A percentile compares a stretch with the other conserved stretches of the same genome.
Evolutionary conservation across 306 rosid species (phyloP).

Genomic region (Sphenostylis stenocarpa): DNA sequence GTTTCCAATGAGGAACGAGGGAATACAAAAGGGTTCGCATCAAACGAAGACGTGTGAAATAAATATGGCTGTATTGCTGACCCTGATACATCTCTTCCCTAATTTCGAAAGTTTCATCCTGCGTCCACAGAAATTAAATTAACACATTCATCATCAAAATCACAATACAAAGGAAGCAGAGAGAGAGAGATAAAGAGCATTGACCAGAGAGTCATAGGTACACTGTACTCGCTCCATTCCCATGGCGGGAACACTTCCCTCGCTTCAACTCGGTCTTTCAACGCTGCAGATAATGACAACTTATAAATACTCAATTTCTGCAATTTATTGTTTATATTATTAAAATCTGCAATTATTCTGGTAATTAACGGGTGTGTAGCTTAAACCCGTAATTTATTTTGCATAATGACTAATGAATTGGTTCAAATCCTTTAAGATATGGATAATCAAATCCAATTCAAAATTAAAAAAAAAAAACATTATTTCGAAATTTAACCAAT

Average conservation of each 20-base stretch:
- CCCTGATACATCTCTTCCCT: constrained; percentile 70
- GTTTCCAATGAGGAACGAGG: constrained; percentile 68
- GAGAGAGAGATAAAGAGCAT: not conserved
- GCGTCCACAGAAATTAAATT: not conserved
- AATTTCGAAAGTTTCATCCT: constrained; percentile 71
- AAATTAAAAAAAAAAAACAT: no score
- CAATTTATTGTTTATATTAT: no score
- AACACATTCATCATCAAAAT: not conserved
- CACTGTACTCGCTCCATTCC: constrained; percentile 71
- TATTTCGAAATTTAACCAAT: no score
- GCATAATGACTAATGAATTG: no score
- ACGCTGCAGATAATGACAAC: no score
- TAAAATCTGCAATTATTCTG: no score
- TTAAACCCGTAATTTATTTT: no score
- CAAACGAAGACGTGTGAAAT: constrained; percentile 82
- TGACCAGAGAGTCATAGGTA: constrained; percentile 53
- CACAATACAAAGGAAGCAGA: not conserved
- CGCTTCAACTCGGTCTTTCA: not conserved
- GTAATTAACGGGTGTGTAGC: no score
- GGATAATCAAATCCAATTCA: no score
- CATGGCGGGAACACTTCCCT: constrained; percentile 60
- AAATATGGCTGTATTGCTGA: constrained; percentile 89
- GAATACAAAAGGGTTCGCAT: constrained; percentile 80
- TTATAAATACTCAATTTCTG: not conserved
- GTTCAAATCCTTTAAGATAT: no score